Conservation (phyloP, 768 basidiomycete genomes). For the Psilocybe subaeruginosa region DNA sequence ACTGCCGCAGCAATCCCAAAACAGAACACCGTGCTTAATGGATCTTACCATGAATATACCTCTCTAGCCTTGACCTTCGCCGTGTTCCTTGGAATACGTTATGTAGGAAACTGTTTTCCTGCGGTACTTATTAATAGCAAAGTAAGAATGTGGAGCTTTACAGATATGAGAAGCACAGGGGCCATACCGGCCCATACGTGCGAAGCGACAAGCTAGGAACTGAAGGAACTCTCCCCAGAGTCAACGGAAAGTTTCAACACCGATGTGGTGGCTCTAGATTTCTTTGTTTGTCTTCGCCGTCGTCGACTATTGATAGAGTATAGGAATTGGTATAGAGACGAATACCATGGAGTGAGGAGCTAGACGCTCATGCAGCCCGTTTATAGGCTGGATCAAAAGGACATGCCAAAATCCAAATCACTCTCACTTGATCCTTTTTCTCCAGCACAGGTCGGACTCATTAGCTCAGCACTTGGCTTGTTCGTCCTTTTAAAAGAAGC, state of each 20-base stretch:
- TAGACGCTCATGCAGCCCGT: background rate
- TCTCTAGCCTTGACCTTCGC: slow-evolving; percentile 12
- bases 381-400: background rate
- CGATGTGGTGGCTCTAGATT: background rate
- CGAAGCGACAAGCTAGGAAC: background rate
- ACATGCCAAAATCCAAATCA: background rate
- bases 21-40: background rate
- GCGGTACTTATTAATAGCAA: background rate
- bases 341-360: background rate
- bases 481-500: background rate
- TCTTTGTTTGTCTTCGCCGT: background rate
- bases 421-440: background rate
- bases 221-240: background rate
- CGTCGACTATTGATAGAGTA: background rate
- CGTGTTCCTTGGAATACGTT: background rate
- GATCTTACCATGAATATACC: background rate
- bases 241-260: background rate
- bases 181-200: background rate
- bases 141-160: background rate
- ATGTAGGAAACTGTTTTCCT: background rate
- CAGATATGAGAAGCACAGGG: background rate
- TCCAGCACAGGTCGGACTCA: background rate
- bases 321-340: background rate
- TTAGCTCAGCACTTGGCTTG: background rate
- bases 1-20: background rate